Evolutionary conservation across 2,329 filamentous ascomycete species (phyloP), one percentile per base, ranked within the genome.

Genomic region (Xylariaceae sp.): DNA sequence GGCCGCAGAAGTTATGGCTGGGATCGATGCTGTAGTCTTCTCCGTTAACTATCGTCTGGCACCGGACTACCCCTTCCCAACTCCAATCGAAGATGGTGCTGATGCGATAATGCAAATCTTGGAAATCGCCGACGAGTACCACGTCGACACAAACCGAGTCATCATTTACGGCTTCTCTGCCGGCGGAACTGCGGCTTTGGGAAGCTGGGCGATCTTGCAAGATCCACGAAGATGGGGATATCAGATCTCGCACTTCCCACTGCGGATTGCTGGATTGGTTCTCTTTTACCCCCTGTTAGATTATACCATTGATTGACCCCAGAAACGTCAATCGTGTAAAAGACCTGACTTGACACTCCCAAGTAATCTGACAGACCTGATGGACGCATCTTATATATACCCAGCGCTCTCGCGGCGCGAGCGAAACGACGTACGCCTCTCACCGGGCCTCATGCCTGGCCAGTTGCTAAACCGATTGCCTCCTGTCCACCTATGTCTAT

Each of bases 11-110:
- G 79, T 85, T 16, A 73, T 82, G 51, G 70, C 77, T 18, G 71
- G 76, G 0, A 71, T 84, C 7, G 78, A 83, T 49, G 84, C 82
- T 21, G 76, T 88, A 20, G 79, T 87, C 52, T 81, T 89, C 60
- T 83, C 80, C 1, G 83, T 88, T 56, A 85, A 87, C 67, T 89
- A 89, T 67, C 81, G 87, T 16, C 79, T 88, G 2, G 85, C 86
- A 0, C 87, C 87, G 0, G 80, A 81, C 61, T 78, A 83, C 61
- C 85, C 85, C 0, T 88, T 87, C 66, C 86, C 86, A 0, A 82
- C 81, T 1, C 80, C 84, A 0, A 78, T 89, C 0, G 85, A 89
- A 64, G 87, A 89, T 68, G 83, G 83, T 46, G 82, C 84, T 37
- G 85, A 88, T 57, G 83, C 85, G 1, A 73, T 89, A 4, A 65